Evolutionary conservation across 2,329 filamentous ascomycete species (phyloP), one percentile per base, ranked within the genome.

Genomic region (Colletotrichum abscissum): DNA sequence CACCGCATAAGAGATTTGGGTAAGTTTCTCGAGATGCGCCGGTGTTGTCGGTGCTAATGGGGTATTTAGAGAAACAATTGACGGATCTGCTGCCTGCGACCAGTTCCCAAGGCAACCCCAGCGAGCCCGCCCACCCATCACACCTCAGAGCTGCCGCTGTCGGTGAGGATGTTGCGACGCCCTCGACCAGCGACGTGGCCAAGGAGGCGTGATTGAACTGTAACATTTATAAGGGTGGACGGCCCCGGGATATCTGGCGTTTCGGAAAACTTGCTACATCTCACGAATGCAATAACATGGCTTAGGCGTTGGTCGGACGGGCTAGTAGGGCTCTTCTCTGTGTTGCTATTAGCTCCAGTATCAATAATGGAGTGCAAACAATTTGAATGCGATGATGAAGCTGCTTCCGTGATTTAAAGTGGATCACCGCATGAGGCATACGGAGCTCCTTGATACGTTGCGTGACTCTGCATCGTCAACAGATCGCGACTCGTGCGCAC

Each of bases 1-100:
- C 88, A 92, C 80, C 88, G 94, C 62, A 93, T 95, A 72, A 88
- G 92, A 46, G 93, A 95, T 78, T 84, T 95, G 16, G 93, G 92
- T 93, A 83, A 76, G 86, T 59, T 60, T 22, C 12, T 26, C 26
- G 9, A 46, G 26, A 56, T 4, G 5, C 16, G 28, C 9, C n/a
- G 4, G n/a, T 2, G 12, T 3, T 22, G 24, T 63, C 33, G 33
- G 12, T 35, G 11, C 33, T 63, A 19, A 62, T 77, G 80, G 71
- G 79, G 74, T 22, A 5, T 19, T 38, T 73, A 89, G 88, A 90
- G 78, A 88, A 88, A 72, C 88, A 89, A 78, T 79, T 90, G 4
- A 79, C 81, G 30, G 88, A 89, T n/a, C 56, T 82, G 14, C 79
- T 81, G n/a, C 78, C 81, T 16, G 75, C 69, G 11, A 70, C 72